Base-by-base conservation (phyloP, 2,329 filamentous ascomycete genomes). In the Simplicillium sp. region DNA sequence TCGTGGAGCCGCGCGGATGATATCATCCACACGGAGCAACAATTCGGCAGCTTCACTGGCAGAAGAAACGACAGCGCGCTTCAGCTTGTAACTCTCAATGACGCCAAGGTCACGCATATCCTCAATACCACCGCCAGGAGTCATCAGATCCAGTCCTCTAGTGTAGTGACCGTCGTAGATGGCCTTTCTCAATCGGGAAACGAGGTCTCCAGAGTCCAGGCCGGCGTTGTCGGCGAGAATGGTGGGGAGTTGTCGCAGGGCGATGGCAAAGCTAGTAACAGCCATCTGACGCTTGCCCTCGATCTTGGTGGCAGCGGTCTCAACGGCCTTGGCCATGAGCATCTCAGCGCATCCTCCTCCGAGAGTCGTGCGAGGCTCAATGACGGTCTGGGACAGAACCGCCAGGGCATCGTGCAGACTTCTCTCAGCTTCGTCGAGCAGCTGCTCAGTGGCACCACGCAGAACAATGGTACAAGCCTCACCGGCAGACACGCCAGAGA, bases 241-340 rank as follows among this genome's bases (percentile, higher is more conserved):
- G 8, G 92, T 98, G 7, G 92, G 92, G 40, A 98, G 73, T 63
- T 98, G 92, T 55, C 89, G 81, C 45, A 98, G 75, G 25, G 92
- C 92, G 43, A 82, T 75, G 17, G 90, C 86, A 59, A 97, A 98
- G 4, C 87, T 79, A 48, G 89, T 82, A 15, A 97, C 90, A 3
- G 92, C 92, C 55, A 96, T 74, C 53, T 94, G 89, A 65, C 92
- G 90, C 80, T 98, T 98, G 61, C 92, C 92, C 51, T 92, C 88
- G 7, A 95, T 85, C 54, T 94, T 90, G 46, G 94, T 89, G 16
- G 89, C 89, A 5, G 87, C 87, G 46, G 84, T 85, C 59, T 96
- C 90, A 16, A 98, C 92, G 7, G 92, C 92, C 73, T 96, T 95
- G 49, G 90, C 87, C 92, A 98, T 98, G 52, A 94, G 70, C 90